phyloP scores from a whole-genome alignment of 345 rosid species.

The Dipteronia dyeriana region DNA sequence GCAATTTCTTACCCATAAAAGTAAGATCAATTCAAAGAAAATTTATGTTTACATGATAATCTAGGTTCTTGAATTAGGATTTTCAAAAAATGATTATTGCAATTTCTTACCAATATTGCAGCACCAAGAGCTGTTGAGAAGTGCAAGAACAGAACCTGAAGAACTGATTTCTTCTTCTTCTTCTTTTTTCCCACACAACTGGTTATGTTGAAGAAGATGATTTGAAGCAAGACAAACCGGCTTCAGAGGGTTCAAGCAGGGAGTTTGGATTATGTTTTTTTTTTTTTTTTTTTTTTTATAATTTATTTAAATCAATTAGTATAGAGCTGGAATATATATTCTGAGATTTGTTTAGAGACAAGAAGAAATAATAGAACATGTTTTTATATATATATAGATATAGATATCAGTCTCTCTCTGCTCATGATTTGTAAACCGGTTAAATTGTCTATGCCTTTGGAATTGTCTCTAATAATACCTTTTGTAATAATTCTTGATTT shows the following conservation, averaged over 20 bases:
- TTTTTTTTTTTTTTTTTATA: not conserved
- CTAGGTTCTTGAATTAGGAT: too few species aligned
- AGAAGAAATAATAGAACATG: constrained; percentile 28
- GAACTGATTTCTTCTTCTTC: not conserved
- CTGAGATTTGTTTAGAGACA: constrained; percentile 21
- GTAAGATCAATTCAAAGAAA: too few species aligned
- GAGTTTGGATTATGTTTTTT: constrained; percentile 42
- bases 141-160: constrained; percentile 80
- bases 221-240: constrained; percentile 42
- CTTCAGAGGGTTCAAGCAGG: constrained; percentile 51
- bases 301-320: not conserved
- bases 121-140: constrained; percentile 81
- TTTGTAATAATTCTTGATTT: too few species aligned
- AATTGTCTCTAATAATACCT: constrained; percentile 21
- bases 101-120: constrained; percentile 21
- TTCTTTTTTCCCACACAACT: not conserved
- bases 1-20: too few species aligned
- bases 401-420: constrained; percentile 15
- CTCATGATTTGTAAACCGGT: constrained; percentile 8
- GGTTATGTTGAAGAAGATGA: constrained; percentile 6
- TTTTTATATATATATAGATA: not conserved
- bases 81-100: too few species aligned
- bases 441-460: not conserved
- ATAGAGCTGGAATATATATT: constrained; percentile 10
- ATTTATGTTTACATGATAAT: too few species aligned